phyloP scores from a whole-genome alignment of 495 filamentous ascomycete species.

The Xylaria bambusicola region DNA sequence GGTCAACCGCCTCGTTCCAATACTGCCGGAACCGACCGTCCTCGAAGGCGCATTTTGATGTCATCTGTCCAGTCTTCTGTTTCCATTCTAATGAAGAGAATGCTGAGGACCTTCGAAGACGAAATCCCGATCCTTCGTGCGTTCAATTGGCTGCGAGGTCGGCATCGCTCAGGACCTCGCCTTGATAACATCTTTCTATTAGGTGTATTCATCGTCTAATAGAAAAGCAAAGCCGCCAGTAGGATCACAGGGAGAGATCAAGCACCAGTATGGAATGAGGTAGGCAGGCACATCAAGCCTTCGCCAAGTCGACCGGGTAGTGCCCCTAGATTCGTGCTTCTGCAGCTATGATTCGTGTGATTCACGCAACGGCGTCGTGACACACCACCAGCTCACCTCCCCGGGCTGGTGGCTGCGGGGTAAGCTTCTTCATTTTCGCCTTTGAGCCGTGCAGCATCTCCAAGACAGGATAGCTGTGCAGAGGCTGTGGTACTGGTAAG shows the following conservation, averaged over 20 bases:
- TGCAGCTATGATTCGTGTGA: constrained; percentile 20
- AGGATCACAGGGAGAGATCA: constrained; percentile 19
- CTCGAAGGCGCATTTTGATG: too few species aligned
- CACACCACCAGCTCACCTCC: neutral
- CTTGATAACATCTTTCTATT: constrained; percentile 19
- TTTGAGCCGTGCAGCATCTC: constrained; percentile 6
- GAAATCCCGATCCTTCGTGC: neutral
- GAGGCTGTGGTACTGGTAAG: constrained; percentile 7
- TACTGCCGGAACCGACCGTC: too few species aligned
- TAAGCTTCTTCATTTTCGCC: constrained; percentile 13
- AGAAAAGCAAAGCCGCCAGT: constrained; percentile 21
- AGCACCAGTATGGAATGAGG: constrained; percentile 15
- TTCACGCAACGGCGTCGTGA: constrained; percentile 5
- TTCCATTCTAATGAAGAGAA: neutral
- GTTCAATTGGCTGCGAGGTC: constrained; percentile 8
- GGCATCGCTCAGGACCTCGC: neutral
- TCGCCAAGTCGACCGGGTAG: constrained; percentile 16
- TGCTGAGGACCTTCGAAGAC: neutral
- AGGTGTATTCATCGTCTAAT: constrained; percentile 19
- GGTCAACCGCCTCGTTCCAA: too few species aligned
- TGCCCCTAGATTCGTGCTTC: constrained; percentile 3
- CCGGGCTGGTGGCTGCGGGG: constrained; percentile 18
- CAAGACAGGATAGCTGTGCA: constrained; percentile 12
- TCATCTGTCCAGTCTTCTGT: too few species aligned
- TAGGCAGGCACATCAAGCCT: constrained; percentile 13